phyloP scores from a whole-genome alignment of 1,284 basidiomycete species.

The Fomitopsis pinicola region DNA sequence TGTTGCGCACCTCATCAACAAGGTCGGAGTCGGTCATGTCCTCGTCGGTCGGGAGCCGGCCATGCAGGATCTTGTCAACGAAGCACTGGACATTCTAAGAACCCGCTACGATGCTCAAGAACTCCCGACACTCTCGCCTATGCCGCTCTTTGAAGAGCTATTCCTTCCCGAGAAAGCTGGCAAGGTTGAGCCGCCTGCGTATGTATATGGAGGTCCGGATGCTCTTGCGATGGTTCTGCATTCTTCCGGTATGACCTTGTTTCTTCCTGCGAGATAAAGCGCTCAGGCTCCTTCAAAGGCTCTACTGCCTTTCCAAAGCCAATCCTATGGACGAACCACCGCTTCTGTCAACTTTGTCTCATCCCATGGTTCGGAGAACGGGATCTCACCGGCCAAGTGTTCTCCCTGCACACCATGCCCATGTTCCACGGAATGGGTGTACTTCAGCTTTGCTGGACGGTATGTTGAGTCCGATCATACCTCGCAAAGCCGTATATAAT shows the following conservation, averaged over 20 bases:
- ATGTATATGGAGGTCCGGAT: conserved; percentile 6
- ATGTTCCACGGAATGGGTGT: conserved; percentile 19
- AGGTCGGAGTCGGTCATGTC: conserved; percentile 21
- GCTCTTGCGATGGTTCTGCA: conserved; percentile 21
- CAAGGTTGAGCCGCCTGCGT: not conserved
- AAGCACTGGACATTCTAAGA: conserved; percentile 2
- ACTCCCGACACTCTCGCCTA: conserved; percentile 3
- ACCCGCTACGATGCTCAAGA: not conserved
- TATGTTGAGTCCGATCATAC: not conserved
- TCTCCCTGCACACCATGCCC: conserved; percentile 17
- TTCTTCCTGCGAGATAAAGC: too few species aligned
- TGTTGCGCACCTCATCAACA: conserved; percentile 30
- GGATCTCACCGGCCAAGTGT: conserved; percentile 14
- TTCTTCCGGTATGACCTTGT: conserved; percentile 22
- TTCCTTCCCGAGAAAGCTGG: too few species aligned
- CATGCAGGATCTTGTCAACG: conserved; percentile 17
- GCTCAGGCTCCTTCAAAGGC: conserved; percentile 14
- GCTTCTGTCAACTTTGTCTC: conserved; percentile 6
- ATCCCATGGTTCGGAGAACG: conserved; percentile 8
- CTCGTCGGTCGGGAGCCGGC: conserved; percentile 23
- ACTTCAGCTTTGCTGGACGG: conserved; percentile 5
- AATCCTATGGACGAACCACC: conserved; percentile 12
- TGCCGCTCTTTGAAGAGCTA: conserved; percentile 20
- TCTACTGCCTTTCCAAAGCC: conserved; percentile 24
- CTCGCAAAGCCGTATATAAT: not conserved